Evolutionary conservation across 805 yeast genomes (phyloP).

Genomic region (Zygotorulaspora danielsina): DNA sequence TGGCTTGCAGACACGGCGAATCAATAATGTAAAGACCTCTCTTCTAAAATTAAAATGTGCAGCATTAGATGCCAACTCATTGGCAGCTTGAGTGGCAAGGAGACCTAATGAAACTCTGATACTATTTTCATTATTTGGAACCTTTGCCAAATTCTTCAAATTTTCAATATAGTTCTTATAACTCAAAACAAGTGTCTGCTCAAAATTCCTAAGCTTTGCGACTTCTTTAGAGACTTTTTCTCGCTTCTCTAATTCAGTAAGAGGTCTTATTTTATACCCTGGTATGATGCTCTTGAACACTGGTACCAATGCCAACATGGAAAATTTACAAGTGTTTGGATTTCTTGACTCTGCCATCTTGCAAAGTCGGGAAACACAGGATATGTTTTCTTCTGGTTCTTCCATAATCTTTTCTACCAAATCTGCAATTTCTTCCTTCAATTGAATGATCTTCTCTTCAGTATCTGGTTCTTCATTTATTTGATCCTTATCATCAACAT

Average conservation of each 20-base stretch:
- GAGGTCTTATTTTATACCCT: constrained; percentile 76
- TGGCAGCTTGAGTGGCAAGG: constrained; percentile 69
- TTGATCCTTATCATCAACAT: constrained; percentile 28
- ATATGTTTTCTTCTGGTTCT: constrained; percentile 82
- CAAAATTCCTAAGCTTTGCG: constrained; percentile 70
- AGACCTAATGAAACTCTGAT: constrained; percentile 41
- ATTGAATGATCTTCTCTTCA: constrained; percentile 50
- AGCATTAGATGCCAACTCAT: constrained; percentile 65
- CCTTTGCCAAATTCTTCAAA: constrained; percentile 42
- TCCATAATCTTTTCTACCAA: constrained; percentile 73
- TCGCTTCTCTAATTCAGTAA: constrained; percentile 72
- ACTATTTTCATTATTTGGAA: constrained; percentile 35
- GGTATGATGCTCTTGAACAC: constrained; percentile 85
- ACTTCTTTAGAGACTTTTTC: constrained; percentile 85
- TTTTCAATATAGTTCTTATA: constrained; percentile 64
- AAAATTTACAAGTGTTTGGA: constrained; percentile 60
- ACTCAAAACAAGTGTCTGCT: constrained; percentile 66
- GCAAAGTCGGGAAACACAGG: constrained; percentile 59
- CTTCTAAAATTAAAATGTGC: constrained; percentile 76
- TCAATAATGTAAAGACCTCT: constrained; percentile 64
- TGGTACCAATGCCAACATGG: constrained; percentile 75
- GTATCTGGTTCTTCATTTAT: constrained; percentile 43
- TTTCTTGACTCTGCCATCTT: constrained; percentile 67
- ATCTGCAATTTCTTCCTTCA: constrained; percentile 81
- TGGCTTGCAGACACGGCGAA: constrained; percentile 66